Evolutionary conservation across 164 flowering plant species (phyloP), one percentile per base, ranked within the genome.

Genomic region (Stephania cephalantha): DNA sequence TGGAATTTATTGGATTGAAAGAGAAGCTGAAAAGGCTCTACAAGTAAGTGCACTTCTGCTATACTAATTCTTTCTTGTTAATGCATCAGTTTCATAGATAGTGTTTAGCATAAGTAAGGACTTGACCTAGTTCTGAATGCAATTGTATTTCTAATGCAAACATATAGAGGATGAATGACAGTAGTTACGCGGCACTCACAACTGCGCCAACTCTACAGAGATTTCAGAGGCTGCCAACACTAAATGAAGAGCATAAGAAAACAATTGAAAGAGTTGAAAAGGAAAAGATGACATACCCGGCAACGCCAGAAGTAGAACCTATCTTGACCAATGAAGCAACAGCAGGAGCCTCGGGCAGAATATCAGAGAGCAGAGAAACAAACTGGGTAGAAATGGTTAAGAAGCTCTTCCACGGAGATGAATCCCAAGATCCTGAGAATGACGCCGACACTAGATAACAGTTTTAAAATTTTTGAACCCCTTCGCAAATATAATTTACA

Each of bases 1-100:
- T 85, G 97, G 76, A 44, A 90, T 95, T 79, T 76, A 90, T 69
- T 93, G 97, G 97, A 95, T 95, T 58, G 90, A 85, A 87, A 84
- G 86, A 81, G 98, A 95, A 83, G 82, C 98, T 64, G 90, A 87
- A 50, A 90, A 87, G 79, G 97, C 98, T 76, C 75, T 93, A 71
- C 79, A 88, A 76, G 98, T 93, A 86, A 87, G 94, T 73, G 22
- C 15, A 18, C 2, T 44, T 73, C 50, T 12, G 29, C 74, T 22
- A 68, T 12, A 1, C 8, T 48, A n/a, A 0, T 9, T 71, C 10
- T 71, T 46, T 31, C 11, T 17, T 3, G 18, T 48, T 30, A 30
- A 55, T 55, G 17, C 63, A 7, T 55, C 63, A 9, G 18, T 8
- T 46, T 46, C 50, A 46, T 46, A 46, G 7, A 48, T 48, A 8